phyloP scores from a whole-genome alignment of 1,284 basidiomycete genomes.

The Nidula niveotomentosa region DNA sequence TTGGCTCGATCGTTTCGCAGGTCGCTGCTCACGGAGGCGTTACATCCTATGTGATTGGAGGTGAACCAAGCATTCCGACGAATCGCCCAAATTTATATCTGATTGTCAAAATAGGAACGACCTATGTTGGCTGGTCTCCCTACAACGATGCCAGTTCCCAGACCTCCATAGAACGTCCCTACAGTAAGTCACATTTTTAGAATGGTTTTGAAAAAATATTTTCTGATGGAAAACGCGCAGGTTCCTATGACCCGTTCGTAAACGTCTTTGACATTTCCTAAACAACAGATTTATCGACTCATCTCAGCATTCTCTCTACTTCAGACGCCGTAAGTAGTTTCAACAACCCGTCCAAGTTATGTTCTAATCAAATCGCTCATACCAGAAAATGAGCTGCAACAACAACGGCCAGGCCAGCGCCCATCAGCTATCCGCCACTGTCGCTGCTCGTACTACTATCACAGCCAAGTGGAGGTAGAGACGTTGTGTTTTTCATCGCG shows the following conservation, averaged over 20 bases:
- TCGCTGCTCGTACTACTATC: conserved; percentile 38
- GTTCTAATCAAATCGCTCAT: conserved; percentile 7
- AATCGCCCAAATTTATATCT: not conserved
- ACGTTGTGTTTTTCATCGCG: not conserved
- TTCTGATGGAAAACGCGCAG: conserved; percentile 5
- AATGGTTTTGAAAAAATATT: too few species aligned
- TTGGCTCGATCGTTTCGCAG: conserved; percentile 23
- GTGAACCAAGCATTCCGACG: conserved; percentile 16
- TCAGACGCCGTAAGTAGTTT: conserved; percentile 11
- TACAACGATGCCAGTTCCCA: conserved; percentile 31
- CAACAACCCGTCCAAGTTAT: too few species aligned
- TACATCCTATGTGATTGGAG: conserved; percentile 29
- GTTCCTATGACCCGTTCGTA: conserved; percentile 26
- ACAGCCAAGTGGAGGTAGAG: conserved; percentile 39
- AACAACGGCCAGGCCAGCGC: conserved; percentile 29
- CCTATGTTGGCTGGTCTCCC: conserved; percentile 27
- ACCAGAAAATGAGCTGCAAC: conserved; percentile 37
- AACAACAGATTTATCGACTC: not conserved
- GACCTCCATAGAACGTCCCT: conserved; percentile 26
- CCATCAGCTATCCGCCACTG: conserved; percentile 29
- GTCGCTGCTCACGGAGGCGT: conserved; percentile 32
- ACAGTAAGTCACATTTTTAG: conserved; percentile 17
- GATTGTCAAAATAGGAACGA: conserved; percentile 12
- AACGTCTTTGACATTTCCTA: not conserved
- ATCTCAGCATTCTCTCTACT: conserved; percentile 17